Evolutionary conservation across 2,329 filamentous ascomycete species (phyloP).

Genomic region (Cercospora sp.): DNA sequence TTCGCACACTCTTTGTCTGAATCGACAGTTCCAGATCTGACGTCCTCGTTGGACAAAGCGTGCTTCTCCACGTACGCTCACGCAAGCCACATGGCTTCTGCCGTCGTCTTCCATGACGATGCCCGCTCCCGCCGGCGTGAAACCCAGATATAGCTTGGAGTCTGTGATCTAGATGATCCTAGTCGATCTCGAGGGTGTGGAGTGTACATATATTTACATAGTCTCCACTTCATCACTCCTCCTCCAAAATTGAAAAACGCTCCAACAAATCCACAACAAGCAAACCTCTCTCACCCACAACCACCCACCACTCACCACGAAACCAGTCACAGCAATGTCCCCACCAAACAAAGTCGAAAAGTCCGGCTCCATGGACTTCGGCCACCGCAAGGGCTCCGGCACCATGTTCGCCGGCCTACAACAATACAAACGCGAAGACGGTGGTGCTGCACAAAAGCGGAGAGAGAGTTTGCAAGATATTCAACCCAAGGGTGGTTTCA

Average conservation of each 20-base stretch:
- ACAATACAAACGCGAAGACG: constrained; percentile 21
- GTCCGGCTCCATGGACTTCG: constrained; percentile 16
- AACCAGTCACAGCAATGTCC: too few species aligned
- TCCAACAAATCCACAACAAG: too few species aligned
- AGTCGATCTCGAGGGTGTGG: background rate
- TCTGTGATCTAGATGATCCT: background rate
- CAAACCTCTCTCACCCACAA: too few species aligned
- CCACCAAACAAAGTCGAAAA: constrained; percentile 19
- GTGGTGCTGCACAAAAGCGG: constrained; percentile 6
- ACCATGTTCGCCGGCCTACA: constrained; percentile 20
- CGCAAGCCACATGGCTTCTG: background rate
- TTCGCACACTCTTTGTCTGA: background rate
- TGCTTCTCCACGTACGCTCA: background rate
- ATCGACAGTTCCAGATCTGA: constrained; percentile 1
- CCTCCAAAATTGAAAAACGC: too few species aligned
- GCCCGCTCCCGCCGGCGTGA: background rate
- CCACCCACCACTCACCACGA: too few species aligned
- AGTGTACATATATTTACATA: background rate
- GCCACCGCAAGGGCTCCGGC: constrained; percentile 16
- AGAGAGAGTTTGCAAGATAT: constrained; percentile 18
- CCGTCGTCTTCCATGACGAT: background rate
- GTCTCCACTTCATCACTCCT: too few species aligned
- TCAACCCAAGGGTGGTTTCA: constrained; percentile 14
- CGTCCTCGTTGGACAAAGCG: background rate
- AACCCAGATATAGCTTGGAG: background rate